Evolutionary conservation across 176 grass and related monocot species (phyloP).

Genomic region (Carex pumila): DNA sequence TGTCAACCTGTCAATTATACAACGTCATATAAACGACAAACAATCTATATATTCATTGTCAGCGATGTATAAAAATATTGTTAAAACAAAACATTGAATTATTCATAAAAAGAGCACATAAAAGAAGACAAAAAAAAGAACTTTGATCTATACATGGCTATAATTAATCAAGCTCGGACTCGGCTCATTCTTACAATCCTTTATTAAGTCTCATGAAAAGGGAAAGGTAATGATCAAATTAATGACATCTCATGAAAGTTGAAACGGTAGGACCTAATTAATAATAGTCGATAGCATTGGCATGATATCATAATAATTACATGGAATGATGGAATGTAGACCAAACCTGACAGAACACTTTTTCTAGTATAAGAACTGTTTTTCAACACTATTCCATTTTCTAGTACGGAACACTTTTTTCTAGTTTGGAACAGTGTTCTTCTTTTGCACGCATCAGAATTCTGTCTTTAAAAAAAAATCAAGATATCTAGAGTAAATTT

Average conservation of each 20-base stretch:
- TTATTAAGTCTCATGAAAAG: too few species aligned
- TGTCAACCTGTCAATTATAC: background rate
- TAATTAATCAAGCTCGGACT: too few species aligned
- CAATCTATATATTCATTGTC: background rate
- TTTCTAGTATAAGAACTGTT: background rate
- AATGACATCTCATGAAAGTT: background rate
- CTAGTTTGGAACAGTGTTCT: background rate
- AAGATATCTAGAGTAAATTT: too few species aligned
- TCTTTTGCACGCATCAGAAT: background rate
- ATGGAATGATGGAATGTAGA: background rate
- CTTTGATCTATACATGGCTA: too few species aligned
- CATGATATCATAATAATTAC: conserved; percentile 1
- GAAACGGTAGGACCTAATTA: background rate
- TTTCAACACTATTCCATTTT: background rate
- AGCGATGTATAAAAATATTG: background rate
- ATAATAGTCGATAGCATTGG: background rate
- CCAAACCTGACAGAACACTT: background rate
- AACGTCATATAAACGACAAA: background rate
- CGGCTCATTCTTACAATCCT: too few species aligned
- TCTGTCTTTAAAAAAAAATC: too few species aligned
- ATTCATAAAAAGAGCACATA: background rate
- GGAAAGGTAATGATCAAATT: background rate
- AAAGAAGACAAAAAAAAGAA: background rate
- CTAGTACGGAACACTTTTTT: too few species aligned
- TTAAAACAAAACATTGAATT: background rate